Evolutionary conservation across 306 rosid genomes (phyloP).

Genomic region (Vigna mungo): DNA sequence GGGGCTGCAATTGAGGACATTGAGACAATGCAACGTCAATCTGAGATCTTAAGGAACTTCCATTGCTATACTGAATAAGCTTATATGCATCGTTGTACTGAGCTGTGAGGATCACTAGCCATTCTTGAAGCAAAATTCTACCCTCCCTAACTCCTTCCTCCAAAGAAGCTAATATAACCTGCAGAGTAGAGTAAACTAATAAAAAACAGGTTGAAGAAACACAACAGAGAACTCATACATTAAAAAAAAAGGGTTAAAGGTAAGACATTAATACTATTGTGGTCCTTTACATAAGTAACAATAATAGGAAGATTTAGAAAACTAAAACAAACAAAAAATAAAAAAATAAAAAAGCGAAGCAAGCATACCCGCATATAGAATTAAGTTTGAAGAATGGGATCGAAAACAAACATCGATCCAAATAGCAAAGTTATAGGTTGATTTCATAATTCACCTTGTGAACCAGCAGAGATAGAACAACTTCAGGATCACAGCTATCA

Average conservation of each 20-base stretch:
- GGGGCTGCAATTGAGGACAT: conserved; percentile 87
- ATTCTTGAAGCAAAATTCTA: conserved; percentile 89
- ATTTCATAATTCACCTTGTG: conserved; percentile 74
- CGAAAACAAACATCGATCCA: conserved; percentile 10
- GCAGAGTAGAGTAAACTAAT: conserved; percentile 26
- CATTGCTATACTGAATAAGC: conserved; percentile 68
- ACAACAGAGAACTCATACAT: conserved; percentile 25
- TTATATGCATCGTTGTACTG: conserved; percentile 88
- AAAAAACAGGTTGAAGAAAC: conserved; percentile 32
- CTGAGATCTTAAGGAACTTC: conserved; percentile 74
- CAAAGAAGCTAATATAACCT: conserved; percentile 92
- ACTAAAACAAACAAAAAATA: background rate
- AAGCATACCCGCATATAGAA: conserved; percentile 13
- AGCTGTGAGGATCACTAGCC: conserved; percentile 96
- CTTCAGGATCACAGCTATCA: conserved; percentile 93
- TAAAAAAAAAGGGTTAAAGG: background rate
- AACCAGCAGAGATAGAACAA: conserved; percentile 79
- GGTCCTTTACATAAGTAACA: conserved; percentile 23
- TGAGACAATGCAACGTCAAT: conserved; percentile 88
- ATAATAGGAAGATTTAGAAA: conserved; percentile 24
- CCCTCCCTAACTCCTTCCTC: conserved; percentile 99
- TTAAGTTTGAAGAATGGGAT: conserved; percentile 13
- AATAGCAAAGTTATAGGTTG: conserved; percentile 24
- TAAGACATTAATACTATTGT: conserved; percentile 8
- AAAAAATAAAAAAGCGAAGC: conserved; percentile 3